Evolutionary conservation across 2,329 filamentous ascomycete species (phyloP).

Genomic region (Colletotrichum tanaceti): DNA sequence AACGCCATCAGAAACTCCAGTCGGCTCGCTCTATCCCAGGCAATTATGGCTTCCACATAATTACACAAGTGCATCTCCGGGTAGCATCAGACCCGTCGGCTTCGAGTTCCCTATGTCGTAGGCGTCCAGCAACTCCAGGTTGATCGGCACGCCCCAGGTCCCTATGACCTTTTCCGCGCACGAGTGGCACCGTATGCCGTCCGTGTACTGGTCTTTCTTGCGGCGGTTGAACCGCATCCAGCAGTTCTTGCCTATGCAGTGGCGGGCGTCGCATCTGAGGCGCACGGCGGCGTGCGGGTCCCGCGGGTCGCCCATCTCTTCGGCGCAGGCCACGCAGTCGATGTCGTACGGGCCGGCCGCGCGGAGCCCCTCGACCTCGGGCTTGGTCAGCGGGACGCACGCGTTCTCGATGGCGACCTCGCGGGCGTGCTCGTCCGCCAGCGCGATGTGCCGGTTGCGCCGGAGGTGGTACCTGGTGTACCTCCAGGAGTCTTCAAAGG

Average conservation of each 20-base stretch:
- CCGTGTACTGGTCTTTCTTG: background rate
- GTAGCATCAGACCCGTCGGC: background rate
- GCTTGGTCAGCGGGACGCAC: background rate
- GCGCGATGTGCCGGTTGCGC: background rate
- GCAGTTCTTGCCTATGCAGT: constrained; percentile 25
- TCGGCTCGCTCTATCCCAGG: no score
- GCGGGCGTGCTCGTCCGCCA: constrained; percentile 4
- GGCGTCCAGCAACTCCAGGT: background rate
- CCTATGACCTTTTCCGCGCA: background rate
- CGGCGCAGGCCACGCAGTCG: constrained; percentile 10
- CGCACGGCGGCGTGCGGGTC: constrained; percentile 18
- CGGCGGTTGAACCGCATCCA: constrained; percentile 8
- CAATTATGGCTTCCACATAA: no score
- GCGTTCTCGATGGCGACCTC: background rate
- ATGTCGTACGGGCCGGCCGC: background rate
- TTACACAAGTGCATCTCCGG: background rate
- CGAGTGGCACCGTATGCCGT: constrained; percentile 13
- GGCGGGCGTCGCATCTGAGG: constrained; percentile 10
- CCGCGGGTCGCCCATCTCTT: constrained; percentile 1
- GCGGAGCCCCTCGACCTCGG: constrained; percentile 1
- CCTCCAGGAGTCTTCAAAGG: background rate
- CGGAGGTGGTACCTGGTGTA: background rate
- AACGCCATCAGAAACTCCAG: no score
- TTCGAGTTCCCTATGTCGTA: background rate
- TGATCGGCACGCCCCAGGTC: constrained; percentile 1